These are phyloP conservation scores for Wallacemonas sp. DNA, from an alignment of 208 protist species.

Conservation along the genomic window DNA sequence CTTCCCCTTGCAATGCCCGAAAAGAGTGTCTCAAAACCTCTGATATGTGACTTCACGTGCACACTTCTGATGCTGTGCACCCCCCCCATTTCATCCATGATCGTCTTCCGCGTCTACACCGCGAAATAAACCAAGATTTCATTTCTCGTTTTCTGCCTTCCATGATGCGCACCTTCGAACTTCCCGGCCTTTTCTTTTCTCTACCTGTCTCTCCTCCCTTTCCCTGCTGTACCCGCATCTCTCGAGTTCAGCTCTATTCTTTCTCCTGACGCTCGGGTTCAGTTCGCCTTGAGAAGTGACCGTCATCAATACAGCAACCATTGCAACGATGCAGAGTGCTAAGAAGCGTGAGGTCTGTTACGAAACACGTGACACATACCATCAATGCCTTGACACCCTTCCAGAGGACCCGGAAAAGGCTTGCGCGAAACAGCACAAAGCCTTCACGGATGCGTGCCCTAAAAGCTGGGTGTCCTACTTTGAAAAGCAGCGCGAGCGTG, in stretches of 20 bases:
- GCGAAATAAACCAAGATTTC: neutral
- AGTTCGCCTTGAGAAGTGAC: neutral
- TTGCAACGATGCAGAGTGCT: constrained; percentile 67
- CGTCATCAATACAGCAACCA: neutral
- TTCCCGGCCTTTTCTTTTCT: neutral
- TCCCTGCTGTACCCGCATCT: neutral
- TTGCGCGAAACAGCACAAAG: constrained; percentile 44
- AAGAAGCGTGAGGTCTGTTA: constrained; percentile 82
- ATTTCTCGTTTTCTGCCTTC: neutral
- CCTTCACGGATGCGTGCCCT: constrained; percentile 58
- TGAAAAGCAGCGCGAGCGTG: constrained; percentile 80
- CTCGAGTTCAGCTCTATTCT: too few species aligned
- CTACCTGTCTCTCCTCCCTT: neutral
- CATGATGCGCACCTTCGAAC: neutral
- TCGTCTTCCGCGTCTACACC: too few species aligned
- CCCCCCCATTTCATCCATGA: too few species aligned
- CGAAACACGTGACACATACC: constrained; percentile 64
- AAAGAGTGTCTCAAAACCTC: too few species aligned
- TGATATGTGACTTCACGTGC: too few species aligned
- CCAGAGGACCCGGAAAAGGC: constrained; percentile 66
- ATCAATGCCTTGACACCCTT: constrained; percentile 79
- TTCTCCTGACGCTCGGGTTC: neutral
- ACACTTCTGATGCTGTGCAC: too few species aligned
- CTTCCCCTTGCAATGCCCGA: too few species aligned
- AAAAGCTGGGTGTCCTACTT: constrained; percentile 81